Evolutionary conservation across 2,329 filamentous ascomycete species (phyloP).

Genomic region (Basipetospora chlamydospora): DNA sequence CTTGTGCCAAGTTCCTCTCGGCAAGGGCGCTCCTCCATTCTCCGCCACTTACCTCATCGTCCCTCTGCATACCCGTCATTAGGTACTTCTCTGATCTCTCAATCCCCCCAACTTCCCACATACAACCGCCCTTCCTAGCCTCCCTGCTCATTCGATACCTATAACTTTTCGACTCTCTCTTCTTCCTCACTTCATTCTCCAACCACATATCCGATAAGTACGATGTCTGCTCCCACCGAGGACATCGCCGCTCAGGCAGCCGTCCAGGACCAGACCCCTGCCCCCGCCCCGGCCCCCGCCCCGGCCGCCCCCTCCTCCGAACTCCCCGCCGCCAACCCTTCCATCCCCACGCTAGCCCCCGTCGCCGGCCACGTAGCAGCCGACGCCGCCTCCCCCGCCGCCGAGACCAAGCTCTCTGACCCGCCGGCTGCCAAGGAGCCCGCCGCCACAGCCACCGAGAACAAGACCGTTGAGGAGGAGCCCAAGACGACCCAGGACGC

Average conservation of each 20-base stretch:
- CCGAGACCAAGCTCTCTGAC: slow-evolving; percentile 8
- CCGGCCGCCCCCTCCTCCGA: neutral
- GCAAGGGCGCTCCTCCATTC: too few species aligned
- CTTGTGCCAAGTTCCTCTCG: too few species aligned
- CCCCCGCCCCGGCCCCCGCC: neutral
- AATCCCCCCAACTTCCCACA: too few species aligned
- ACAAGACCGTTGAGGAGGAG: too few species aligned
- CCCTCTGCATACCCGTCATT: too few species aligned
- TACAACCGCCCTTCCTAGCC: too few species aligned
- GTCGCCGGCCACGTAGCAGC: neutral
- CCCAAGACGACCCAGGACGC: neutral
- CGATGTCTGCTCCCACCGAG: slow-evolving; percentile 1
- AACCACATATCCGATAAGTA: neutral
- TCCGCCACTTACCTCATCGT: too few species aligned
- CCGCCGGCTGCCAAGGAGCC: neutral
- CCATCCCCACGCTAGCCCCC: too few species aligned
- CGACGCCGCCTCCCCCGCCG: slow-evolving; percentile 4
- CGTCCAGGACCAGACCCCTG: neutral
- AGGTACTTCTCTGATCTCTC: too few species aligned
- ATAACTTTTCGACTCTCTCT: neutral
- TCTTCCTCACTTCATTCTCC: neutral
- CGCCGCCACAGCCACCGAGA: too few species aligned
- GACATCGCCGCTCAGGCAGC: neutral
- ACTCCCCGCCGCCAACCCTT: neutral
- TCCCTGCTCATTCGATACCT: too few species aligned